Evolutionary conservation across 176 grass and related monocot genomes (phyloP).

Genomic region (Aegilops umbellulata): DNA sequence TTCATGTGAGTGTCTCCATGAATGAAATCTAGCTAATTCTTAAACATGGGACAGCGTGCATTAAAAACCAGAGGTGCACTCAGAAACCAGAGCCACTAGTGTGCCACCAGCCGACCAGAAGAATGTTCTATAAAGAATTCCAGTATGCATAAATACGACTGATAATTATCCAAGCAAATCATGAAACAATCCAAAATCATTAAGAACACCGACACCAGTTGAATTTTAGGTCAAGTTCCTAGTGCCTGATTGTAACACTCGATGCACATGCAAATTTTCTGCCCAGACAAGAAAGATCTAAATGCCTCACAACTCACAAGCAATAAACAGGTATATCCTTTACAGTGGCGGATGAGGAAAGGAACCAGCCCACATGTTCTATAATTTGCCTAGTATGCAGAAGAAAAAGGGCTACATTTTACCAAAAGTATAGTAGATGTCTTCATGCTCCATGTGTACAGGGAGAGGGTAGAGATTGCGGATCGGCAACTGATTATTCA

Average conservation of each 20-base stretch:
- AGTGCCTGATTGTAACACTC: neutral
- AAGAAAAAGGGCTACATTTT: neutral
- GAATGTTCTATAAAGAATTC: conserved; percentile 1
- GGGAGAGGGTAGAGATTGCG: neutral
- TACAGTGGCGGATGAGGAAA: neutral
- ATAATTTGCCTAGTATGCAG: neutral
- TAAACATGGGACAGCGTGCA: neutral
- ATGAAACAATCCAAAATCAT: neutral
- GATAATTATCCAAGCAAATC: conserved; percentile 19
- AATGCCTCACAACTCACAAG: neutral
- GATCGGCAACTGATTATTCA: neutral
- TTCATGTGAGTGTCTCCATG: neutral
- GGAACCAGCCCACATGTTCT: conserved; percentile 1
- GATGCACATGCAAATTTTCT: conserved; percentile 7
- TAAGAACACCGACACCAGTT: neutral
- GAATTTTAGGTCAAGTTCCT: neutral
- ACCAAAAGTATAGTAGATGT: neutral
- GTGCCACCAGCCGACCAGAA: neutral
- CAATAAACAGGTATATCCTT: neutral
- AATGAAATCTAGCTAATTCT: neutral
- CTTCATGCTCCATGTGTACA: neutral
- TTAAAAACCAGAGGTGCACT: neutral
- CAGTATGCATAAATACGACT: neutral
- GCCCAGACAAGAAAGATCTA: conserved; percentile 11
- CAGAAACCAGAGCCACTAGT: neutral